Conservation (phyloP, 2,329 filamentous ascomycete species). For the Talaromyces piceae region DNA sequence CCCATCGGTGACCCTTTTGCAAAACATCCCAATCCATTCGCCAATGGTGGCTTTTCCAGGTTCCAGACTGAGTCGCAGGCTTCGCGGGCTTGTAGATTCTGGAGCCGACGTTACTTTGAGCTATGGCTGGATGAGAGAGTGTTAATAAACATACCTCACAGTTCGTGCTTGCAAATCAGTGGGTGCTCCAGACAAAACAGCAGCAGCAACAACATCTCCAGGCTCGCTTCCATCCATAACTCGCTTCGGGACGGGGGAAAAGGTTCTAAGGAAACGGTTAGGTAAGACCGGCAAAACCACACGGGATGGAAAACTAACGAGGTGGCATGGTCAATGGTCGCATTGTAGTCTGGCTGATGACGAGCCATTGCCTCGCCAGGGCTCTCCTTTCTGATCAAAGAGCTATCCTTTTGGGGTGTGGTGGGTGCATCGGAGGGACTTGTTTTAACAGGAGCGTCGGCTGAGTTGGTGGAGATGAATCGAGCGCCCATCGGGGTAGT, state of each 20-base stretch:
- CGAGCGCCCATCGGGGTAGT: slow-evolving; percentile 28
- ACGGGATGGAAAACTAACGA: slow-evolving; percentile 55
- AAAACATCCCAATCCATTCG: slow-evolving; percentile 98
- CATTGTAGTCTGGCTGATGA: slow-evolving; percentile 75
- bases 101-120: slow-evolving; percentile 7
- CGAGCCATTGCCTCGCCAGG: slow-evolving; percentile 46
- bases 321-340: slow-evolving; percentile 76
- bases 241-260: slow-evolving; percentile 81
- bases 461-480: slow-evolving; percentile 28
- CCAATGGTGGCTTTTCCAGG: slow-evolving; percentile 79
- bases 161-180: slow-evolving; percentile 88
- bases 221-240: slow-evolving; percentile 89
- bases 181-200: slow-evolving; percentile 83
- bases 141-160: slow-evolving; percentile 61
- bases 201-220: slow-evolving; percentile 65
- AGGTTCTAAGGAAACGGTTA: slow-evolving; percentile 54
- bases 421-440: slow-evolving; percentile 38
- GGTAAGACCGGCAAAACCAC: slow-evolving; percentile 12
- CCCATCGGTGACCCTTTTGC: slow-evolving; percentile 89
- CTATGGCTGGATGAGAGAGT: neutral
- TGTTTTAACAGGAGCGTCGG: slow-evolving; percentile 51
- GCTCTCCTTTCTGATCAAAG: slow-evolving; percentile 45
- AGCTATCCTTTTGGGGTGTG: slow-evolving; percentile 30
- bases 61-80: slow-evolving; percentile 91
- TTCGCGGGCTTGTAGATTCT: slow-evolving; percentile 92